A percentile compares a stretch with the other conserved stretches of the same genome.
Evolutionary conservation across 23 red algal genomes (phyloP).

Genomic region (Pyropia yezoensis): DNA sequence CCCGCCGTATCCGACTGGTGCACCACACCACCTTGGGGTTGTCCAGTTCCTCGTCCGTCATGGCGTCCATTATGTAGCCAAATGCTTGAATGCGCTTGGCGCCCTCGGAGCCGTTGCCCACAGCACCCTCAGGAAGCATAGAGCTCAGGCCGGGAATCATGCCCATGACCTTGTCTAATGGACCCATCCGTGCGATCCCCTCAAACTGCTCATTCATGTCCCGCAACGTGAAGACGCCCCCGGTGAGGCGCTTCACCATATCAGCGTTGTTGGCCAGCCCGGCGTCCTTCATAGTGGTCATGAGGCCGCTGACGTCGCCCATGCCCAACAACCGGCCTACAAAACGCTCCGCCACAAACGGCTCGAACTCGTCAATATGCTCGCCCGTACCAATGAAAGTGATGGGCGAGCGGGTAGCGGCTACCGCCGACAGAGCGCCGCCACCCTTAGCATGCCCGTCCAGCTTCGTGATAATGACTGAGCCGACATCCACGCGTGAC

Average conservation of each 20-base stretch:
- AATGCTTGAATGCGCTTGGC: slow-evolving; percentile 68
- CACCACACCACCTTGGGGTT: slow-evolving; percentile 72
- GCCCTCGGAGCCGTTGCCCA: slow-evolving; percentile 73
- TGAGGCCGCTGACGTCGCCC: slow-evolving; percentile 87
- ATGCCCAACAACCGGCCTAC: slow-evolving; percentile 87
- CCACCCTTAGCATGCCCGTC: slow-evolving; percentile 96
- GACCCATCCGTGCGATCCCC: slow-evolving; percentile 74
- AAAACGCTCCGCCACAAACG: slow-evolving; percentile 76
- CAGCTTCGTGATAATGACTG: slow-evolving; percentile 94
- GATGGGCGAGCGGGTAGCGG: slow-evolving; percentile 80
- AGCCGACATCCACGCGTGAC: slow-evolving; percentile 68
- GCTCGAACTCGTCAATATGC: slow-evolving; percentile 95
- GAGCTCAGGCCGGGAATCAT: slow-evolving; percentile 96
- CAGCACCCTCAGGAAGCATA: slow-evolving; percentile 40
- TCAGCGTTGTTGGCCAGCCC: slow-evolving; percentile 83
- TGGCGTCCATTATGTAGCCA: slow-evolving; percentile 86
- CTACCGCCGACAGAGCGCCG: slow-evolving; percentile 86
- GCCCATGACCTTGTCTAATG: slow-evolving; percentile 86
- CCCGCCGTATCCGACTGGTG: slow-evolving; percentile 57
- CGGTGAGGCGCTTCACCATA: slow-evolving; percentile 74
- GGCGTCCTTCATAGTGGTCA: slow-evolving; percentile 90
- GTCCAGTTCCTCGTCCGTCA: slow-evolving; percentile 90
- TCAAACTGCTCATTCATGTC: slow-evolving; percentile 92
- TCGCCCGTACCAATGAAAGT: slow-evolving; percentile 97
- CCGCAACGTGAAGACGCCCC: slow-evolving; percentile 85